Evolutionary conservation across 2,329 filamentous ascomycete genomes (phyloP), one percentile per base, ranked within the genome.

Genomic region (Talaromyces islandicus): DNA sequence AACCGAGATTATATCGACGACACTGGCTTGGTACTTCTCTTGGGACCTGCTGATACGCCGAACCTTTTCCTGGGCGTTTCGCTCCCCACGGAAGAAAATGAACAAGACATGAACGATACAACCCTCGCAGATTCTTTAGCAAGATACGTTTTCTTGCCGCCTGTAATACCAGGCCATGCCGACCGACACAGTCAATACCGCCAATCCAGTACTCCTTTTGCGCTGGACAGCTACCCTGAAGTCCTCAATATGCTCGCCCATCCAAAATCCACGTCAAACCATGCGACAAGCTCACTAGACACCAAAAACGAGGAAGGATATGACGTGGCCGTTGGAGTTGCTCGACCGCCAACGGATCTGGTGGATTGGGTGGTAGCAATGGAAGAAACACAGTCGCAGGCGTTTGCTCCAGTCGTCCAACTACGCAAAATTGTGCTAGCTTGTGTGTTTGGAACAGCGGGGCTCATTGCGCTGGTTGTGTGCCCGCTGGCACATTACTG

Each of bases 361-460:
- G 90, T 90, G 7, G 85, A 93, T 68, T 97, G 92, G 92, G 86
- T 90, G 5, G 77, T 97, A 3, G 68, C 96, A 2, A 84, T 96
- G 0, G 92, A 96, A 70, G 88, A 94, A 72, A 80, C 85, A 2
- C 85, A 85, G 63, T 72, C 72, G 24, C 92, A 96, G 73, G 90
- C 92, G 0, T 92, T 89, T 76, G 79, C 81, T 7, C 89, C 92
- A 0, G 92, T 96, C 60, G 75, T 80, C 29, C 86, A 85, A 21
- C 79, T 96, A n/a, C 85, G 90, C 21, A 87, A 88, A 54, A 90
- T 96, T 56, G 83, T 97, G 1, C 75, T 96, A 2, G 90, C 86
- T 5, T 96, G 91, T 63, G 89, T 96, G 0, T 95, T 96, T 70
- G 90, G 89, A 0, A 93, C 91, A 0, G 83, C 88, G 12, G 92